phyloP scores from a whole-genome alignment of 805 yeast species.

The Sugiyamaella floridensis region DNA sequence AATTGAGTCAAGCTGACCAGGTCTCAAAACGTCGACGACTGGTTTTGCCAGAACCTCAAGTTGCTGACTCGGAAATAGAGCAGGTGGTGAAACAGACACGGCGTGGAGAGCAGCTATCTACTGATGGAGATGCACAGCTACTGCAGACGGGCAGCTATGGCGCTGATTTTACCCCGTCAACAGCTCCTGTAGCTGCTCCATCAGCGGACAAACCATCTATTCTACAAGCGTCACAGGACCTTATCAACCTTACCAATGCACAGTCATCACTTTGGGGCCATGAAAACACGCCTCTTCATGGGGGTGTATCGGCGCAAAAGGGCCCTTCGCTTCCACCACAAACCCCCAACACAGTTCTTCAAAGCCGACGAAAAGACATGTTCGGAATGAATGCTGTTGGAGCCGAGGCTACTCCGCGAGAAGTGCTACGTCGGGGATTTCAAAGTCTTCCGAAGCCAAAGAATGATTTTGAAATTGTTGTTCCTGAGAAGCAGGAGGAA shows the following conservation, averaged over 20 bases:
- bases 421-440: conserved; percentile 12
- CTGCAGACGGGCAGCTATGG: not conserved
- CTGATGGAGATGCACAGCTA: not conserved
- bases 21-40: conserved; percentile 36
- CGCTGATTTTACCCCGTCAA: not conserved
- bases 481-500: conserved; percentile 29
- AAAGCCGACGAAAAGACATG: conserved; percentile 18
- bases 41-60: conserved; percentile 33
- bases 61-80: conserved; percentile 27
- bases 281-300: conserved; percentile 19
- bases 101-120: conserved; percentile 15
- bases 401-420: conserved; percentile 18
- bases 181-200: not conserved
- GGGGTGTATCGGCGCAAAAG: not conserved
- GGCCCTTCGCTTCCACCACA: conserved; percentile 2
- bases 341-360: conserved; percentile 3
- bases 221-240: conserved; percentile 30
- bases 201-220: conserved; percentile 31
- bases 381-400: conserved; percentile 16
- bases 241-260: conserved; percentile 29
- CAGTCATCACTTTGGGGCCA: conserved; percentile 34
- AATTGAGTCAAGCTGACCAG: conserved; percentile 24
- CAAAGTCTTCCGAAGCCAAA: conserved; percentile 35
- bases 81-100: conserved; percentile 26
- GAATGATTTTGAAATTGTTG: conserved; percentile 31